Percentiles rank a stretch among this genome's conserved stretches.
These are phyloP conservation scores for Lophium mytilinum DNA, from an alignment of 495 filamentous ascomycete species.

Conservation along the genomic window DNA sequence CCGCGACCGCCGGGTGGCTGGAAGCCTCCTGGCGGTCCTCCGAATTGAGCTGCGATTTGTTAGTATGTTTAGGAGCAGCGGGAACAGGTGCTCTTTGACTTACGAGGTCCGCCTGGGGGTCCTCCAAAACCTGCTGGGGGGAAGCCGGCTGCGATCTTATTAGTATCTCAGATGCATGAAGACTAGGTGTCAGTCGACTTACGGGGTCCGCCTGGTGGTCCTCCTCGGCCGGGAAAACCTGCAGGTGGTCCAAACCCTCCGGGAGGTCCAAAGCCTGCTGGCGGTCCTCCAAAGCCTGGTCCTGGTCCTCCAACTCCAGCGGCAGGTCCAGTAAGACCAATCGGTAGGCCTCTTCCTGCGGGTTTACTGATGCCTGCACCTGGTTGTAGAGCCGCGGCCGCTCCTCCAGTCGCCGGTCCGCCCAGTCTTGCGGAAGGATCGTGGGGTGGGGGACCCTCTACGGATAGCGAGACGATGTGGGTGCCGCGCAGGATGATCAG, in stretches of 20 bases:
- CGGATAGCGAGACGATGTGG: conserved; percentile 86
- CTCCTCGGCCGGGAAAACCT: conserved; percentile 60
- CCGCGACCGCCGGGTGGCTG: conserved; percentile 58
- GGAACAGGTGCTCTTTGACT: conserved; percentile 26
- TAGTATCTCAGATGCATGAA: not conserved
- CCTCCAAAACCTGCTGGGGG: conserved; percentile 33
- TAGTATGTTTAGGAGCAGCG: not conserved
- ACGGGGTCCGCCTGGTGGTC: conserved; percentile 49
- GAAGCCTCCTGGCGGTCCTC: conserved; percentile 65
- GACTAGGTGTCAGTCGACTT: conserved; percentile 31
- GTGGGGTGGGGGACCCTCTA: conserved; percentile 92
- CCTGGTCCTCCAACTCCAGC: conserved; percentile 77
- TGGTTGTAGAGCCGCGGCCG: conserved; percentile 58
- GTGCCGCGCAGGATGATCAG: conserved; percentile 92
- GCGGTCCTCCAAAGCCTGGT: conserved; percentile 68
- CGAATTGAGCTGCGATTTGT: conserved; percentile 47
- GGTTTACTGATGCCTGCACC: conserved; percentile 89
- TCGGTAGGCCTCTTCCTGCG: conserved; percentile 81
- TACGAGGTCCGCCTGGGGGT: conserved; percentile 38
- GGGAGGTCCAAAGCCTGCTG: conserved; percentile 39
- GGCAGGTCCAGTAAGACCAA: conserved; percentile 82
- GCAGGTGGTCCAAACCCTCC: conserved; percentile 53
- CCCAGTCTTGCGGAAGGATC: conserved; percentile 88
- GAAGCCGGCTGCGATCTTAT: conserved; percentile 34
- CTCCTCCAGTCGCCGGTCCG: conserved; percentile 59